phyloP scores from a whole-genome alignment of 2,329 filamentous ascomycete genomes.

The Aspergillus piperis region DNA sequence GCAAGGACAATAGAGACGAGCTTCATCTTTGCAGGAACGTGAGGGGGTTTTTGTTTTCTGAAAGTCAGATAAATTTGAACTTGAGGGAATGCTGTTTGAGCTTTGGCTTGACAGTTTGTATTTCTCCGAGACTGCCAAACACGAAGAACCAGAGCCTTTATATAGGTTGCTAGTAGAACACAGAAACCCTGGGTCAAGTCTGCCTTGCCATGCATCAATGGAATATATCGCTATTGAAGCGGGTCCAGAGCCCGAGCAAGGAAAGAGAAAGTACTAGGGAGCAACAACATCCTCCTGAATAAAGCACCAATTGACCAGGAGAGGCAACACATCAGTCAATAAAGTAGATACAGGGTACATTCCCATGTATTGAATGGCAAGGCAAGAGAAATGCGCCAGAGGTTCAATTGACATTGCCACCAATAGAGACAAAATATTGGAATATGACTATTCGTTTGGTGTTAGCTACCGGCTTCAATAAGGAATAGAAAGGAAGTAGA shows the following conservation, averaged over 20 bases:
- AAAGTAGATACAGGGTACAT: not conserved
- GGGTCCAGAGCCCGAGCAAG: not conserved
- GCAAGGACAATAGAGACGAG: slow-evolving; percentile 46
- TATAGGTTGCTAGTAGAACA: not conserved
- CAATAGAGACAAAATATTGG: not conserved
- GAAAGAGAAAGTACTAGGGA: not conserved
- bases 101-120: slow-evolving; percentile 1
- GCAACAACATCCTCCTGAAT: not conserved
- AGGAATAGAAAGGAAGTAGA: not conserved
- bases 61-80: slow-evolving; percentile 1
- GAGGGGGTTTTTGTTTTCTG: slow-evolving; percentile 8
- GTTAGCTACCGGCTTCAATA: not conserved
- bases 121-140: no score
- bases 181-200: not conserved
- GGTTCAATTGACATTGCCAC: not conserved
- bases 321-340: not conserved
- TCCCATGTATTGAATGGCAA: not conserved
- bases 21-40: slow-evolving; percentile 48
- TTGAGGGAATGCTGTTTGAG: slow-evolving; percentile 19
- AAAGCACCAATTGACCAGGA: not conserved
- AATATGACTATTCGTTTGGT: not conserved
- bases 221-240: not conserved
- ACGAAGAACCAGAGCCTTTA: not conserved
- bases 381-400: not conserved
- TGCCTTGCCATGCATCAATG: not conserved